Percentiles rank a stretch among this genome's conserved stretches.
These are phyloP conservation scores for Coemansia biformis DNA, from an alignment of 192 early-diverging fungal species.

Conservation along the genomic window DNA sequence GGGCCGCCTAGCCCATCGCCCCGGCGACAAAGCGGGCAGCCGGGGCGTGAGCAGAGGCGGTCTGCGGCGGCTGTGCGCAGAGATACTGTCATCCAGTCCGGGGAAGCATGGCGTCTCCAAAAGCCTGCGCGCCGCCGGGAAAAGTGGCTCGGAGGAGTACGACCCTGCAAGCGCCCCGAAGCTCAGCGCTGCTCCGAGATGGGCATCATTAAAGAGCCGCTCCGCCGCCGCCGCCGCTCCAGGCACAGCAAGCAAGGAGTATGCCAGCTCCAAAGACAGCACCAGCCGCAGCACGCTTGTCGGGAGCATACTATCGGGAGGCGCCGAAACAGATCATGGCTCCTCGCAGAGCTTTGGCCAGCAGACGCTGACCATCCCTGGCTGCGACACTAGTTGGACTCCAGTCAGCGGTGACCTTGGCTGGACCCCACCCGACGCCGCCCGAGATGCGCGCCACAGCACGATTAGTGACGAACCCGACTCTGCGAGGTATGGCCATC, in stretches of 20 bases:
- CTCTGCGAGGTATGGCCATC: too few species aligned
- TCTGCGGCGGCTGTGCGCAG: conserved; percentile 8
- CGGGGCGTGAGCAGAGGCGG: background rate
- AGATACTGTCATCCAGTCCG: conserved; percentile 5
- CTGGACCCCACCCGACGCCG: too few species aligned
- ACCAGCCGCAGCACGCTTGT: conserved; percentile 26
- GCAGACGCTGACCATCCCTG: background rate
- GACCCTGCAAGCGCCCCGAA: conserved; percentile 1
- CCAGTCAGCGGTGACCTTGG: too few species aligned
- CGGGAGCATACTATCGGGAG: background rate
- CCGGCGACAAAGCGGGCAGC: background rate
- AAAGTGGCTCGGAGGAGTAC: background rate
- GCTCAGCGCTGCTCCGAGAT: background rate
- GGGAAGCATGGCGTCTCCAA: background rate
- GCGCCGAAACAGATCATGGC: too few species aligned
- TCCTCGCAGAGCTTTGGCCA: conserved; percentile 3
- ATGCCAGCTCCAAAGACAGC: conserved; percentile 10
- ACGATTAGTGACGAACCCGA: too few species aligned
- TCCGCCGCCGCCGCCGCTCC: background rate
- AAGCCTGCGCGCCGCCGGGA: background rate
- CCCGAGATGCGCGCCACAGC: background rate
- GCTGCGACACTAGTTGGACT: too few species aligned
- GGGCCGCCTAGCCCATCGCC: background rate
- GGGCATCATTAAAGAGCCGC: background rate
- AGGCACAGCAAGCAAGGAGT: background rate